Evolutionary conservation across 805 yeast species (phyloP), one percentile per base, ranked within the genome.

Genomic region (Ogataea trehalophila): DNA sequence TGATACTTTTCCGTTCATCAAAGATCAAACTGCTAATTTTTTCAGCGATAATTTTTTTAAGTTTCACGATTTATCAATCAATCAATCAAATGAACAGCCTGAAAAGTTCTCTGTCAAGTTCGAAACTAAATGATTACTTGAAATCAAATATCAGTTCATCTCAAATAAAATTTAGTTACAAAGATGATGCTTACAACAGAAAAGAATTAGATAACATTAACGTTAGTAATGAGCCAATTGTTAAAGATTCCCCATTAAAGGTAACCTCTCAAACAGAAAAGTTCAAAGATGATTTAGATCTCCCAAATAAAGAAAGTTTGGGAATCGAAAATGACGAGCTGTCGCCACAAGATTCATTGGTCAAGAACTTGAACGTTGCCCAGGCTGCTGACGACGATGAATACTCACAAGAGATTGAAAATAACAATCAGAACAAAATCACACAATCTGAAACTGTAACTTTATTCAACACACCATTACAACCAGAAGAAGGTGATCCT

Each of bases 121-220:
- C 39, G 36, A 38, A 33, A 15, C 17, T 43, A 2, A 47, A 46
- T 36, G 45, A 41, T n/a, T 22, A 44, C 11, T 16, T 47, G 15
- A 33, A 15, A 11, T 38, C 39, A 4, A 9, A 14, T 5, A 38
- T 34, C 14, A n/a, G 17, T 5, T 20, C 48, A 1, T 33, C 29
- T 16, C n/a, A 33, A 22, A 33, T 31, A 26, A 33, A 14, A 4
- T 37, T 37, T 34, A 41, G 36, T 3, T 4, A 29, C 14, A 7
- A 33, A n/a, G 31, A 26, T 9, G 13, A 9, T 26, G 31, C 7
- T 3, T 9, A 26, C 11, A 26, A 26, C 31, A 26, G 9, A 4
- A 26, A 9, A 20, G 20, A 20, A 3, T 26, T 26, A 13, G 31
- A 5, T 26, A 6, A 20, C 4, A 3, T 11, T 11, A 26, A 26